Conservation (phyloP, 352 stramenopile species). For the Salisapilia sapeloensis region DNA sequence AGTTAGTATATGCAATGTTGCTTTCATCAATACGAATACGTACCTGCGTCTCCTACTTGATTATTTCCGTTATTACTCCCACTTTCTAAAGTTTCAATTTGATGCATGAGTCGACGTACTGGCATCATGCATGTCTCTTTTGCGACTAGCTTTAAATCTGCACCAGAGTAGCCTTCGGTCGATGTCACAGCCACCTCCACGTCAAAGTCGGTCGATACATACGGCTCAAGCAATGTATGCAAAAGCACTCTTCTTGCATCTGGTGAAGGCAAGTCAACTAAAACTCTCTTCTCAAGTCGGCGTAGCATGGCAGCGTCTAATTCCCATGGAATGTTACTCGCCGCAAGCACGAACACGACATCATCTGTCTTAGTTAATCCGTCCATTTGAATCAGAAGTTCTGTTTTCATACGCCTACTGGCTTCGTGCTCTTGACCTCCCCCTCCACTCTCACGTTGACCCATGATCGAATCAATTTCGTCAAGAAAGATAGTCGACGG, state of each 20-base stretch:
- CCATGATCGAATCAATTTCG: slow-evolving; percentile 83
- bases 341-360: slow-evolving; percentile 68
- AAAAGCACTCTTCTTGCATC: slow-evolving; percentile 46
- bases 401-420: slow-evolving; percentile 75
- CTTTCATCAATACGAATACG: neutral
- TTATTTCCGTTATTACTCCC: slow-evolving; percentile 6
- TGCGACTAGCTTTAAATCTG: slow-evolving; percentile 72
- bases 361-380: slow-evolving; percentile 61
- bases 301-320: slow-evolving; percentile 65
- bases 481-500: slow-evolving; percentile 79
- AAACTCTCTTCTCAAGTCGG: slow-evolving; percentile 67
- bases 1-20: neutral
- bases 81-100: slow-evolving; percentile 26
- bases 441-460: slow-evolving; percentile 51
- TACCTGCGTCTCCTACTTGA: slow-evolving; percentile 5
- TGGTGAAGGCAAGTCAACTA: slow-evolving; percentile 48
- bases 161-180: slow-evolving; percentile 65
- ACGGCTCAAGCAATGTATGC: slow-evolving; percentile 33
- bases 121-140: slow-evolving; percentile 78
- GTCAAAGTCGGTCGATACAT: slow-evolving; percentile 23
- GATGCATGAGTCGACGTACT: slow-evolving; percentile 46
- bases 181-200: slow-evolving; percentile 27
- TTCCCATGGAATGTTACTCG: slow-evolving; percentile 74
- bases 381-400: slow-evolving; percentile 80
- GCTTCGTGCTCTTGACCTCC: slow-evolving; percentile 72